These are phyloP conservation scores for Neofusicoccum sp. DNA, from an alignment of 2,329 filamentous ascomycete species.

Conservation along the genomic window DNA sequence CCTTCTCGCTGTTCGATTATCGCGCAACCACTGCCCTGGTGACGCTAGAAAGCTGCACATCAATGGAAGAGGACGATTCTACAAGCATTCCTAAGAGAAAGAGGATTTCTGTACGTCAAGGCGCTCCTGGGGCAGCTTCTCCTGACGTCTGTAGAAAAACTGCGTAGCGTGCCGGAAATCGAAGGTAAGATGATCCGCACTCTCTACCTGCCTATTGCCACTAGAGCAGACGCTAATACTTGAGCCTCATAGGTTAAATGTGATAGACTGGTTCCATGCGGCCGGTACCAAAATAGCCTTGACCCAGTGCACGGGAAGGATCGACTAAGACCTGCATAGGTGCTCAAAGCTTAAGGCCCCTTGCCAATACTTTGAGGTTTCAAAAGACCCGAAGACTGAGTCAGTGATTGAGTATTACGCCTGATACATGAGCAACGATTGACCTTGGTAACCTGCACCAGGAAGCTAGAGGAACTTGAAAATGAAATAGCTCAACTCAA, in stretches of 20 bases:
- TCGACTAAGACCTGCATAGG: neutral
- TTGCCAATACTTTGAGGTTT: conserved; percentile 33
- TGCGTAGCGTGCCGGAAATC: conserved; percentile 35
- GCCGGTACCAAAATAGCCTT: conserved; percentile 32
- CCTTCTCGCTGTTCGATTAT: neutral
- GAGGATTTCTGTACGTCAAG: neutral
- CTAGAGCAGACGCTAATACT: neutral
- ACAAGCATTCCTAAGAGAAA: neutral
- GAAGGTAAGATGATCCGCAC: conserved; percentile 28
- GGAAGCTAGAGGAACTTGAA: conserved; percentile 17
- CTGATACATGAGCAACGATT: conserved; percentile 28
- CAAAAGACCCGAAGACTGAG: conserved; percentile 29
- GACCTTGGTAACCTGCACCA: conserved; percentile 31
- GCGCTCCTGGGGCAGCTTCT: neutral
- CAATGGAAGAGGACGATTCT: neutral
- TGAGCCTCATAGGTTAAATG: conserved; percentile 26
- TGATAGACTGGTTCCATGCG: conserved; percentile 35
- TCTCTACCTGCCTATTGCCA: neutral
- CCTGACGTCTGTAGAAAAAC: neutral
- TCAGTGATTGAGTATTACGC: neutral
- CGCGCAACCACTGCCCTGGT: neutral
- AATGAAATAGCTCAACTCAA: conserved; percentile 21
- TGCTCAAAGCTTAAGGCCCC: conserved; percentile 18
- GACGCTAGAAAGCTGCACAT: neutral
- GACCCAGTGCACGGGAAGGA: no score